phyloP scores from a whole-genome alignment of 495 filamentous ascomycete genomes.

The Penicillium soppii region DNA sequence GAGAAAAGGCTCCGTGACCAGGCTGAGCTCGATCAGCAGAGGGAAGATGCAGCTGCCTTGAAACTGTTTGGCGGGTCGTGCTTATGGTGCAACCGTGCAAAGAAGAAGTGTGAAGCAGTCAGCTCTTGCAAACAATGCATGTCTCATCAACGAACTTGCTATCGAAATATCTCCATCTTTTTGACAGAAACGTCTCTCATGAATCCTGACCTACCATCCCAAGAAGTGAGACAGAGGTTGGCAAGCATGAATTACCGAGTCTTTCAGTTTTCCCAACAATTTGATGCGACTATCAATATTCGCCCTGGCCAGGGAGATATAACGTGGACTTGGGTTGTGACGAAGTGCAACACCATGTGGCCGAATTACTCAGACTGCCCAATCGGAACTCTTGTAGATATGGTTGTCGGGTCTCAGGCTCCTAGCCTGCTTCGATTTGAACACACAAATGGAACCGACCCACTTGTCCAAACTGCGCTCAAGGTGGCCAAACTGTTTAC shows the following conservation, averaged over 20 bases:
- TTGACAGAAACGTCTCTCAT: neutral
- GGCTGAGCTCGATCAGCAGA: slow-evolving; percentile 15
- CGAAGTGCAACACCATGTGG: no score
- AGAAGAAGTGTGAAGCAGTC: slow-evolving; percentile 25
- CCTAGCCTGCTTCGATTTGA: slow-evolving; percentile 2
- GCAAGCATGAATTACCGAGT: neutral
- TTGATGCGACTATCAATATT: neutral
- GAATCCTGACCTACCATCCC: neutral
- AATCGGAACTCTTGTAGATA: neutral
- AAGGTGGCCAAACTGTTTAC: slow-evolving; percentile 11
- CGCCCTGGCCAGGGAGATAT: no score
- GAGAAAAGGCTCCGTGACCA: slow-evolving; percentile 9
- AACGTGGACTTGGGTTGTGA: no score
- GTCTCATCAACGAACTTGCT: slow-evolving; percentile 11
- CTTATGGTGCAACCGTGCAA: slow-evolving; percentile 22
- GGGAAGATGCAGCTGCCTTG: slow-evolving; percentile 13
- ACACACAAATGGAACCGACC: neutral
- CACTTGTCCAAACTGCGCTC: slow-evolving; percentile 10
- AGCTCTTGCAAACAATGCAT: slow-evolving; percentile 20
- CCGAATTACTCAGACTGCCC: no score
- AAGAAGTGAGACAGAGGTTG: slow-evolving; percentile 4
- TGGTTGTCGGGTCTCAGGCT: neutral
- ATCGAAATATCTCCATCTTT: slow-evolving; percentile 17
- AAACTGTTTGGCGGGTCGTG: slow-evolving; percentile 28
- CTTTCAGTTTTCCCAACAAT: neutral